Evolutionary conservation across 1,284 basidiomycete genomes (phyloP), one percentile per base, ranked within the genome.

Genomic region (Wolfiporia cocos): DNA sequence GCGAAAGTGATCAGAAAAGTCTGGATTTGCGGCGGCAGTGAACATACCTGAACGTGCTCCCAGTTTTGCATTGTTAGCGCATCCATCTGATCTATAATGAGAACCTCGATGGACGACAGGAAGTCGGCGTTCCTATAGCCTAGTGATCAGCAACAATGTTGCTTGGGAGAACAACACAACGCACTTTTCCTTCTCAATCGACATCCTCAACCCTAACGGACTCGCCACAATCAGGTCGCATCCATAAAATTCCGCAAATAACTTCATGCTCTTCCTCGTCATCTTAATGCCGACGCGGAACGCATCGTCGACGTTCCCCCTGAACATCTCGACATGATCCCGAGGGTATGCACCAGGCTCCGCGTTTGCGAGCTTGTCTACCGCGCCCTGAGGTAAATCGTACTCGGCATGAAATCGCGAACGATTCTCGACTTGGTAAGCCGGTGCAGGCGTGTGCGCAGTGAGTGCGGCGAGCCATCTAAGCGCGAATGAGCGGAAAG

Each of bases 31-130:
- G 19, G 37, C 37, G 17, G 2, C 2, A 22, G 4, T 26, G 43
- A 14, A 22, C 69, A 39, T 53, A 89, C 92, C 71, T 94, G 87
- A 14, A 95, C 74, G 60, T 99, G 95, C 39, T 98, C 93, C 96
- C 96, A 99, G 58, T 99, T 99, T 68, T 99, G 95, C 96, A 99
- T 99, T 5, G 81, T 76, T 59, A 99, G 76, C 2, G 89, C 85
- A 59, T 99, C 93, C 67, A 91, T 73, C 54, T 98, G 93, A 62
- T 99, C 96, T 7, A 89, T 74, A n/a, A 98, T 66, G n/a, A 92
- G 65, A 12, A 99, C 68, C 62, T 99, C 96, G 49, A 99, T 89
- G 3, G 91, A 95, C 2, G 90, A 90, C 39, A 99, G 70, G 61
- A 95, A 92, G 64, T 99, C 95, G 4, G 80, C 81, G 51, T 76